Evolutionary conservation across 331 rosid species (phyloP).

Genomic region (Malus hybrid): DNA sequence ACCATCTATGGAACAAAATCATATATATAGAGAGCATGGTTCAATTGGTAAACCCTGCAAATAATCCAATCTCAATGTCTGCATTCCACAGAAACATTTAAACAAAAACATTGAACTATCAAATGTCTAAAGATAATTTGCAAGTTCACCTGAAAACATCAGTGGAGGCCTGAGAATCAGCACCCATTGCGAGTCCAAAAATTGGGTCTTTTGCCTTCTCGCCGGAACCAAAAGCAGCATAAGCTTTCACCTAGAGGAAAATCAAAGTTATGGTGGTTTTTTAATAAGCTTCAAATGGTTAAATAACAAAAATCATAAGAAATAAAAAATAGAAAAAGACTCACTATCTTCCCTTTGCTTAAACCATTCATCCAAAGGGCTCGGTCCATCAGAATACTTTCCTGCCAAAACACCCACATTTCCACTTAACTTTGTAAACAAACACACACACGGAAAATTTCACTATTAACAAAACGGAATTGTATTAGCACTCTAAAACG

Average conservation of each 20-base stretch:
- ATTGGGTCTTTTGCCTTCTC: slow-evolving; percentile 90
- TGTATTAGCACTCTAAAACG: too few relatives aligned
- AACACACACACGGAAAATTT: background rate
- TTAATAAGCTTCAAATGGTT: background rate
- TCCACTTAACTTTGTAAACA: background rate
- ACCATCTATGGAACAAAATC: slow-evolving; percentile 82
- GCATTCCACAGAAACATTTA: background rate
- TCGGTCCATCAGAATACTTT: slow-evolving; percentile 73
- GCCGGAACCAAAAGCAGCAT: slow-evolving; percentile 41
- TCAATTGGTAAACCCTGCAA: slow-evolving; percentile 45
- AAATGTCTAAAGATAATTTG: background rate
- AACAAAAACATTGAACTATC: background rate
- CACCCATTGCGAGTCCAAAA: slow-evolving; percentile 76
- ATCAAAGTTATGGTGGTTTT: background rate
- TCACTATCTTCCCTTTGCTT: slow-evolving; percentile 70
- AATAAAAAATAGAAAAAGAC: background rate
- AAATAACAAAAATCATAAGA: background rate
- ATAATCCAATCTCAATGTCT: slow-evolving; percentile 30
- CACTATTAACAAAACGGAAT: background rate
- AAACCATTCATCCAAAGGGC: slow-evolving; percentile 87
- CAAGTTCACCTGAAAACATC: slow-evolving; percentile 56
- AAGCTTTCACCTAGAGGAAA: slow-evolving; percentile 54
- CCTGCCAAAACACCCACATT: slow-evolving; percentile 33
- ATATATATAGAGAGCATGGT: slow-evolving; percentile 31
- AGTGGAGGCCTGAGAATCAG: slow-evolving; percentile 51